These are phyloP conservation scores for Exutisphaerella laricina DNA, from an alignment of 2,329 filamentous ascomycete species.

Conservation along the genomic window DNA sequence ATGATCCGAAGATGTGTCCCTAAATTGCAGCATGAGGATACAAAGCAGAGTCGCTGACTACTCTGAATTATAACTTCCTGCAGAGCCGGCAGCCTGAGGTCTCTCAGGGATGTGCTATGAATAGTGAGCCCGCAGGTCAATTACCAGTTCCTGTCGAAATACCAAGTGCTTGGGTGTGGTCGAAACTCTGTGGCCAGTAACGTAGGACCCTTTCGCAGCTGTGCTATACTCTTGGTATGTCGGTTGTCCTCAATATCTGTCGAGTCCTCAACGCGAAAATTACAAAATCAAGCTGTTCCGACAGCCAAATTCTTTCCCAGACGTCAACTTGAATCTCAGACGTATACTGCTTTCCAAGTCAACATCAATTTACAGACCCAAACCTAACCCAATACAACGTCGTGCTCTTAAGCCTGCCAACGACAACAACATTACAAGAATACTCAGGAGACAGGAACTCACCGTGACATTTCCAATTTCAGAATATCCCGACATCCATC, in stretches of 20 bases:
- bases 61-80: too few relatives aligned
- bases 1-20: too few relatives aligned
- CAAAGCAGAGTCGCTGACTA: too few relatives aligned
- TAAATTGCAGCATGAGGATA: too few relatives aligned
- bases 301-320: neutral
- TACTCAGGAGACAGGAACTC: neutral
- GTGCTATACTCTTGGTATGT: too few relatives aligned
- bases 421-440: neutral
- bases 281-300: neutral
- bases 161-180: neutral
- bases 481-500: neutral
- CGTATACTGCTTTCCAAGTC: neutral
- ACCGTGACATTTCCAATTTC: neutral
- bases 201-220: neutral
- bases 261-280: neutral
- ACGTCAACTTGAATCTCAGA: too few relatives aligned
- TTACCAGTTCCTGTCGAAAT: neutral
- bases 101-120: neutral
- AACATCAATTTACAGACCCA: neutral
- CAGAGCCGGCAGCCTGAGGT: too few relatives aligned
- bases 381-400: neutral
- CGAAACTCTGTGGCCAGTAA: neutral
- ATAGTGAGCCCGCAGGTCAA: neutral
- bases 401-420: neutral
- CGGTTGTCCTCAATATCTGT: neutral